phyloP scores from a whole-genome alignment of 768 basidiomycete genomes.

The Strobilomyces confusus region DNA sequence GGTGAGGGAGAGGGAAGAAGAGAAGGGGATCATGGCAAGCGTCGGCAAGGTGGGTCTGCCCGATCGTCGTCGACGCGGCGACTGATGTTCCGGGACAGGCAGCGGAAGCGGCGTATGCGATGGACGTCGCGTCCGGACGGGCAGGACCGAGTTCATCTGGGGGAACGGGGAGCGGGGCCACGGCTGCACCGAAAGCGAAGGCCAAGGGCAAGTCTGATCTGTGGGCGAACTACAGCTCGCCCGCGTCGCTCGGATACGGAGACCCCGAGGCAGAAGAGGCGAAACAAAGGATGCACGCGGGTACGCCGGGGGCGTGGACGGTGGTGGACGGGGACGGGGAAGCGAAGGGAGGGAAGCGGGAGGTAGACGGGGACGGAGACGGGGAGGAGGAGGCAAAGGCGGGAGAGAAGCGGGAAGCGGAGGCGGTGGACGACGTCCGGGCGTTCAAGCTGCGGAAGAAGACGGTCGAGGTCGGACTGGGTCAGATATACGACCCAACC shows the following conservation, averaged over 20 bases:
- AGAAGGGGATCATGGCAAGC: constrained; percentile 79
- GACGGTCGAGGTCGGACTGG: constrained; percentile 55
- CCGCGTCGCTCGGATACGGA: constrained; percentile 73
- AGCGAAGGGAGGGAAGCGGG: constrained; percentile 28
- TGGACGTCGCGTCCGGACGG: constrained; percentile 69
- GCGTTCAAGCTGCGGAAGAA: constrained; percentile 68
- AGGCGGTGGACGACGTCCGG: constrained; percentile 47
- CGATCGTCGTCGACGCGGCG: neutral
- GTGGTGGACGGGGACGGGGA: constrained; percentile 38
- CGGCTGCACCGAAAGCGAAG: constrained; percentile 24
- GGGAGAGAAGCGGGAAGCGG: constrained; percentile 29
- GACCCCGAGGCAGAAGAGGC: constrained; percentile 78
- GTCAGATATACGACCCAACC: constrained; percentile 80
- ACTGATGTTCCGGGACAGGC: constrained; percentile 42
- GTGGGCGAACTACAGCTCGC: constrained; percentile 85
- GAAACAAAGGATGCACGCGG: constrained; percentile 57
- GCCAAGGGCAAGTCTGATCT: constrained; percentile 54
- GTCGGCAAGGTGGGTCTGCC: constrained; percentile 64
- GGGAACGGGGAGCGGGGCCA: neutral
- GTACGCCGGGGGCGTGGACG: constrained; percentile 77
- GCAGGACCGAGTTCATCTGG: constrained; percentile 31
- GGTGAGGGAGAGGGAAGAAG: constrained; percentile 81
- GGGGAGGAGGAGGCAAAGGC: constrained; percentile 19
- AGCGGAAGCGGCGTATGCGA: constrained; percentile 74
- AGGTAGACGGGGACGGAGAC: constrained; percentile 8